phyloP scores from a whole-genome alignment of 2,329 filamentous ascomycete genomes.

The Verticillium nonalfalfae region DNA sequence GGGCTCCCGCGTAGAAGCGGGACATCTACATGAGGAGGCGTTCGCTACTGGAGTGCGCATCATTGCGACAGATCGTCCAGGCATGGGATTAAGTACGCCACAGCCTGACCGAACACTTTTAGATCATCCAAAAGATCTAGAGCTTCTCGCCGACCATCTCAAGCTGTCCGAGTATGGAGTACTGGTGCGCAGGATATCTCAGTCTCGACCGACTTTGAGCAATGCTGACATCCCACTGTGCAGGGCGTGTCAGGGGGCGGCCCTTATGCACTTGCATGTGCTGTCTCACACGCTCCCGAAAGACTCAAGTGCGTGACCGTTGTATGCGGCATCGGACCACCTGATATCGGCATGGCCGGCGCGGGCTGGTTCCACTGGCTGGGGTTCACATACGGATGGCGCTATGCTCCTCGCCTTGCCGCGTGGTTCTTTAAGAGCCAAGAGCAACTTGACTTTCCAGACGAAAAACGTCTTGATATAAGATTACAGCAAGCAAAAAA shows the following conservation, averaged over 20 bases:
- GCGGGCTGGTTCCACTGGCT: conserved; percentile 10
- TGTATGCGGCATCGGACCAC: conserved; percentile 14
- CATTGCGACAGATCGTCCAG: conserved; percentile 33
- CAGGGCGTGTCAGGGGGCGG: conserved; percentile 15
- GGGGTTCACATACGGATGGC: conserved; percentile 10
- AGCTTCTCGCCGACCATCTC: conserved; percentile 7
- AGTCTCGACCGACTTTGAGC: accelerated
- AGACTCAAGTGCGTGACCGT: conserved; percentile 11
- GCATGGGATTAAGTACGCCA: conserved; percentile 31
- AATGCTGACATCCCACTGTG: neutral
- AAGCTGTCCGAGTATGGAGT: conserved; percentile 4
- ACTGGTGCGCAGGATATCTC: neutral
- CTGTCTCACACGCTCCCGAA: conserved; percentile 5
- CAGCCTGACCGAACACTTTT: conserved; percentile 22
- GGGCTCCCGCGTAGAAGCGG: conserved; percentile 29
- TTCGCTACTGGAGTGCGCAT: conserved; percentile 20
- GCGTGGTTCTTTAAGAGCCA: conserved; percentile 5
- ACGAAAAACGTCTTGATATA: conserved; percentile 2
- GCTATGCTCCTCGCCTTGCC: conserved; percentile 5
- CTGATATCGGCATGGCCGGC: conserved; percentile 13
- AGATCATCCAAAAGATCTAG: conserved; percentile 14
- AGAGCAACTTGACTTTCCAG: conserved; percentile 3
- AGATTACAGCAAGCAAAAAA: conserved; percentile 4
- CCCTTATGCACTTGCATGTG: conserved; percentile 15
- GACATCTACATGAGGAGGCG: conserved; percentile 17